A percentile compares a stretch with the other conserved stretches of the same genome.
phyloP scores from a whole-genome alignment of 257 asterid species.

The Plantago ovata region DNA sequence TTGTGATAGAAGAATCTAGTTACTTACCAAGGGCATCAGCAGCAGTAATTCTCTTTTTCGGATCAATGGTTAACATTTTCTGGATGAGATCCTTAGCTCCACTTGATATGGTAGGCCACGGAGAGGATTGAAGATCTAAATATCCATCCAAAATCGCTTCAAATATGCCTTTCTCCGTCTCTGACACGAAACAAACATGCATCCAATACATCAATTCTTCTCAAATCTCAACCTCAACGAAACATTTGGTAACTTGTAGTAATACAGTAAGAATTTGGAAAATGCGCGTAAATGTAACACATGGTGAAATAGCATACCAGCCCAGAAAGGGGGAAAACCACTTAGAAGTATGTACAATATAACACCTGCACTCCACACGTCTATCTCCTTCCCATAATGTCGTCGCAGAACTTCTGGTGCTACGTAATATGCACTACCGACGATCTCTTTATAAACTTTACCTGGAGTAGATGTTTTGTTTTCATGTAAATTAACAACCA shows the following conservation, averaged over 20 bases:
- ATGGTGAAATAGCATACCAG: conserved; percentile 23
- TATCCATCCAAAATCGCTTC: conserved; percentile 44
- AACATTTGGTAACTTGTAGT: too few species aligned
- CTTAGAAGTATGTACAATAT: conserved; percentile 56
- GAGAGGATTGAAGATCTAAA: conserved; percentile 40
- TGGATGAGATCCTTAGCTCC: conserved; percentile 63
- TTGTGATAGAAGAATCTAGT: background rate
- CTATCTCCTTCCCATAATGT: conserved; percentile 60
- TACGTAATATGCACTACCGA: conserved; percentile 68
- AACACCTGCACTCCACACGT: conserved; percentile 80
- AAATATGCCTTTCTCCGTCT: conserved; percentile 57
- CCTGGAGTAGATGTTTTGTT: conserved; percentile 26
- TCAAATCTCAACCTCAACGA: too few species aligned
- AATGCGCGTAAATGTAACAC: background rate
- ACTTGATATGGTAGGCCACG: conserved; percentile 61
- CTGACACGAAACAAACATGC: conserved; percentile 18
- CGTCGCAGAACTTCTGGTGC: conserved; percentile 62
- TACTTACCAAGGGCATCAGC: conserved; percentile 54
- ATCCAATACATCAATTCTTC: background rate
- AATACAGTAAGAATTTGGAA: too few species aligned
- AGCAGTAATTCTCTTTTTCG: conserved; percentile 50
- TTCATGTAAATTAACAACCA: background rate
- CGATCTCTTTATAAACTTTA: conserved; percentile 45
- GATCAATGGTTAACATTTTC: conserved; percentile 51
- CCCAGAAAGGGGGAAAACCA: conserved; percentile 79